These are phyloP conservation scores for Entonaema liquescens DNA, from an alignment of 495 filamentous ascomycete species.

Conservation along the genomic window DNA sequence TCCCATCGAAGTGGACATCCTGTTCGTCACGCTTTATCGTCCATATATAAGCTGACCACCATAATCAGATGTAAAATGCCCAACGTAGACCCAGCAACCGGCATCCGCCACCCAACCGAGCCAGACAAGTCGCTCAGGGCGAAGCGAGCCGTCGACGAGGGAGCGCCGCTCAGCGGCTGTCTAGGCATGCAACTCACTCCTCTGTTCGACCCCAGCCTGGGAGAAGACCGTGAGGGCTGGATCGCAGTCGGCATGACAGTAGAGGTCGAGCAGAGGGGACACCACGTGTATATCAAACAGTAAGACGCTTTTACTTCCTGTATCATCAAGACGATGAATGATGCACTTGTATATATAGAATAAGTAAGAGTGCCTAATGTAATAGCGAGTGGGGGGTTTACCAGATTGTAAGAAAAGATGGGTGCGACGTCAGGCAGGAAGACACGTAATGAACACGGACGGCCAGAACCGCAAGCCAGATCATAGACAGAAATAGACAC, in stretches of 20 bases:
- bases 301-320: conserved; percentile 17
- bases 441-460: neutral
- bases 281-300: conserved; percentile 53
- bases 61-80: conserved; percentile 76
- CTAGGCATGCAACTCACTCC: conserved; percentile 87
- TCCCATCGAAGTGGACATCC: neutral
- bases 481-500: neutral
- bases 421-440: neutral
- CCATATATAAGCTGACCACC: conserved; percentile 19
- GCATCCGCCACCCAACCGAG: conserved; percentile 72
- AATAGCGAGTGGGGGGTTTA: neutral
- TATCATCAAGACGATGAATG: neutral
- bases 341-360: neutral
- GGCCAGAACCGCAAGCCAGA: neutral
- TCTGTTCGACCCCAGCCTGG: conserved; percentile 51
- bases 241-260: conserved; percentile 57
- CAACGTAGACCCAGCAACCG: conserved; percentile 81
- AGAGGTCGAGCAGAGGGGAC: conserved; percentile 50
- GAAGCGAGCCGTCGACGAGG: conserved; percentile 77
- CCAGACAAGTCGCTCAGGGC: conserved; percentile 75
- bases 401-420: neutral
- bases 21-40: neutral
- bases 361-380: neutral
- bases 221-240: conserved; percentile 49
- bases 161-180: conserved; percentile 73